These are phyloP conservation scores for Penicillium cinerascens DNA, from an alignment of 495 filamentous ascomycete species.

Conservation along the genomic window DNA sequence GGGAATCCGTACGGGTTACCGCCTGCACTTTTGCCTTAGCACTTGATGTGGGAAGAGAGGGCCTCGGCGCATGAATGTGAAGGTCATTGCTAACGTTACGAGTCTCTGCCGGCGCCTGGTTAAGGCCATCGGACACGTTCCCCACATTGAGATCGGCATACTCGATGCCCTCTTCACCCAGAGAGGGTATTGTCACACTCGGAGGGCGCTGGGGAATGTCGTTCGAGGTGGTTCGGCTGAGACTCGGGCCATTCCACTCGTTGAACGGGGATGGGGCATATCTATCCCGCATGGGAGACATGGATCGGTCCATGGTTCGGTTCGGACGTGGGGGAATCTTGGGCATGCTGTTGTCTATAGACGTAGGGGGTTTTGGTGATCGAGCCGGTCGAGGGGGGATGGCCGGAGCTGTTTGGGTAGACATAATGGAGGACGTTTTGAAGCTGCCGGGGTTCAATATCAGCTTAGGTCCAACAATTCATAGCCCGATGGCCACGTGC, in stretches of 20 bases:
- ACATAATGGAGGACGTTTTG: slow-evolving; percentile 33
- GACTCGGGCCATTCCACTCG: slow-evolving; percentile 50
- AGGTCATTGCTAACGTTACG: slow-evolving; percentile 76
- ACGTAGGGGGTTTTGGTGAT: slow-evolving; percentile 40
- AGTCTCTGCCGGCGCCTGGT: slow-evolving; percentile 57
- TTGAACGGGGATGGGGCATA: slow-evolving; percentile 86
- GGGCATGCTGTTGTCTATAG: slow-evolving; percentile 34
- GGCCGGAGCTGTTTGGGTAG: slow-evolving; percentile 41
- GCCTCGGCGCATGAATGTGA: slow-evolving; percentile 86
- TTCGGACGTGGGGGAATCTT: slow-evolving; percentile 69
- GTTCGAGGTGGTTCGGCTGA: slow-evolving; percentile 46
- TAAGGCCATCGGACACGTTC: slow-evolving; percentile 34
- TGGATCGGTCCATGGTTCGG: slow-evolving; percentile 68
- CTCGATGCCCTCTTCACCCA: slow-evolving; percentile 87
- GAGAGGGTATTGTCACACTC: slow-evolving; percentile 75
- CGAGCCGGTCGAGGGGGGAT: slow-evolving; percentile 51
- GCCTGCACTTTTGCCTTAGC: slow-evolving; percentile 75
- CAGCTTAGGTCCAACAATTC: slow-evolving; percentile 16
- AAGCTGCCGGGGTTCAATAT: slow-evolving; percentile 17
- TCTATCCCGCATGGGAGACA: slow-evolving; percentile 71
- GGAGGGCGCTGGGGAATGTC: slow-evolving; percentile 59
- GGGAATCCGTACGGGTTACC: slow-evolving; percentile 86
- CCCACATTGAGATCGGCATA: slow-evolving; percentile 63
- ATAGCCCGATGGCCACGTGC: slow-evolving; percentile 7
- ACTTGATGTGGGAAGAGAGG: slow-evolving; percentile 70